Conservation (phyloP, 768 basidiomycete species). For the Rhodotorula paludigena region DNA sequence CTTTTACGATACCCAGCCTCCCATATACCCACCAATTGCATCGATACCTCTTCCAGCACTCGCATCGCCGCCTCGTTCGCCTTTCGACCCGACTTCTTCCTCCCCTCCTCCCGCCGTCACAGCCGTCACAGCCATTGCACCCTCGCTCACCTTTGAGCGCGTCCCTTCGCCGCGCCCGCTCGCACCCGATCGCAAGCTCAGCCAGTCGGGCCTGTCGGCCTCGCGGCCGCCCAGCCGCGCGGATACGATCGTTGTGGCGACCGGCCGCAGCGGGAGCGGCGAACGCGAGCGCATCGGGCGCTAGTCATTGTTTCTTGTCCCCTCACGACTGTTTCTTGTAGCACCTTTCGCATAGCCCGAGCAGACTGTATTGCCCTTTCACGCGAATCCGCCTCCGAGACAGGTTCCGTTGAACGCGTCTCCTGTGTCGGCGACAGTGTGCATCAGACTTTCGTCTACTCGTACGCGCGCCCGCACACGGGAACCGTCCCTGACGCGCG, state of each 20-base stretch:
- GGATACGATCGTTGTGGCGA: too few species aligned
- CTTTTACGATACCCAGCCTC: neutral
- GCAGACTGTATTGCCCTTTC: too few species aligned
- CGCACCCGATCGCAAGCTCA: slow-evolving; percentile 13
- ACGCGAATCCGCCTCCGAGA: too few species aligned
- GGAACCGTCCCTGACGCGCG: too few species aligned
- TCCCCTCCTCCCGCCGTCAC: neutral
- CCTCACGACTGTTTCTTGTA: too few species aligned
- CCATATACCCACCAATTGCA: neutral
- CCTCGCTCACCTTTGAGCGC: slow-evolving; percentile 25
- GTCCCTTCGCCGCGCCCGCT: slow-evolving; percentile 8
- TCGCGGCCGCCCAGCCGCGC: slow-evolving; percentile 13
- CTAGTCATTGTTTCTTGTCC: neutral
- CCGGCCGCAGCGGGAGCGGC: neutral
- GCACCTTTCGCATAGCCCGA: too few species aligned
- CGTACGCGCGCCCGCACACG: too few species aligned
- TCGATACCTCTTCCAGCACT: neutral
- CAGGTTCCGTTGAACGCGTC: too few species aligned
- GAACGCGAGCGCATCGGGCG: slow-evolving; percentile 3
- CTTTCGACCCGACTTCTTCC: neutral
- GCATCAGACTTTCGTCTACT: too few species aligned
- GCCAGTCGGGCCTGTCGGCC: slow-evolving; percentile 17
- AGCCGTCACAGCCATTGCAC: neutral
- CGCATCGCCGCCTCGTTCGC: neutral
- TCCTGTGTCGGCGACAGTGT: too few species aligned